These are phyloP conservation scores for Boletellus emodensis DNA, from an alignment of 768 basidiomycete species.

Conservation along the genomic window DNA sequence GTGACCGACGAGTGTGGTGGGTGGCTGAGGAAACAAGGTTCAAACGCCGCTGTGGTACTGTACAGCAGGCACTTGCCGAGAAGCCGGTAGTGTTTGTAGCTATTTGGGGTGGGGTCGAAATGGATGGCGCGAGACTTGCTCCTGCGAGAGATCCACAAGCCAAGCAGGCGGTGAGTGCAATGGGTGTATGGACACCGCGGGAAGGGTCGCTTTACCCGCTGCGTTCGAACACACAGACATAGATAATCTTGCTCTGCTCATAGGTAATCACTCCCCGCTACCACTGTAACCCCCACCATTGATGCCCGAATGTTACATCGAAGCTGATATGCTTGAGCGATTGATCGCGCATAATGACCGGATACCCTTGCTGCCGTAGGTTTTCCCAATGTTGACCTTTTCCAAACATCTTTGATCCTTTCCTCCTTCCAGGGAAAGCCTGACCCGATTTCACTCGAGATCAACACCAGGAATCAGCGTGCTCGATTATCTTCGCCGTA, in stretches of 20 bases:
- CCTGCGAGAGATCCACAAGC: constrained; percentile 19
- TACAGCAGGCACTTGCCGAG: constrained; percentile 49
- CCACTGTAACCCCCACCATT: constrained; percentile 15
- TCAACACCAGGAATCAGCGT: constrained; percentile 84
- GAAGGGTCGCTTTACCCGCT: constrained; percentile 75
- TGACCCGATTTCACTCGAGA: constrained; percentile 96
- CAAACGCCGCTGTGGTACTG: constrained; percentile 48
- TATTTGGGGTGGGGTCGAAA: constrained; percentile 29
- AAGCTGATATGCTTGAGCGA: constrained; percentile 95
- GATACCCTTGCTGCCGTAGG: constrained; percentile 84
- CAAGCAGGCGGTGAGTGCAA: constrained; percentile 48
- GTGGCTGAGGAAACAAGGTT: constrained; percentile 49
- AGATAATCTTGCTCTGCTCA: constrained; percentile 82
- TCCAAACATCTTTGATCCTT: constrained; percentile 21
- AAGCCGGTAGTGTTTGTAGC: constrained; percentile 32
- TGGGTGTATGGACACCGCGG: constrained; percentile 75
- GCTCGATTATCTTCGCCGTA: constrained; percentile 89
- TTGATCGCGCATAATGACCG: constrained; percentile 95
- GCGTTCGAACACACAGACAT: constrained; percentile 81
- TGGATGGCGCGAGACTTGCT: not conserved
- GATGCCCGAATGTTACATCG: constrained; percentile 20
- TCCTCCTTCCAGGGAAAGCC: constrained; percentile 56
- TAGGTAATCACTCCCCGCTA: constrained; percentile 53
- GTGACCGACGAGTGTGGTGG: not conserved
- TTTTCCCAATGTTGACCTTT: constrained; percentile 17